phyloP scores from a whole-genome alignment of 768 basidiomycete species.

The Pleurotus citrinopileatus region DNA sequence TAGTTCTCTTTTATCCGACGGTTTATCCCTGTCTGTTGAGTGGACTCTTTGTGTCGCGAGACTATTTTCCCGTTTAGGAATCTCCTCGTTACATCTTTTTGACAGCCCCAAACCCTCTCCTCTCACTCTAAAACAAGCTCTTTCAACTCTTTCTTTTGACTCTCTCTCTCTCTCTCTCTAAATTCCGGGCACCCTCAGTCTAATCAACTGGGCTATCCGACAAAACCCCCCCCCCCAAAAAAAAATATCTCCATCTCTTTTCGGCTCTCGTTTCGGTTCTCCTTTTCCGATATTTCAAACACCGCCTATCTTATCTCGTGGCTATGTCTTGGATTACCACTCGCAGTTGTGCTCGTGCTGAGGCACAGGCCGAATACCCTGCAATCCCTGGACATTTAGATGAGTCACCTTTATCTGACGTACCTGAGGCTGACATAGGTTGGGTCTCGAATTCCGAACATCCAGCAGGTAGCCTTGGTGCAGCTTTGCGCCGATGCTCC shows the following conservation, averaged over 20 bases:
- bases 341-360: not conserved
- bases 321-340: not conserved
- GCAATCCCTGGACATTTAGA: not conserved
- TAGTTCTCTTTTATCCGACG: too few relatives aligned
- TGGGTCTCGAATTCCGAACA: not conserved
- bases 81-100: conserved; percentile 6
- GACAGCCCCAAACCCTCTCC: conserved; percentile 2
- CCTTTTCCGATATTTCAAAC: not conserved
- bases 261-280: not conserved
- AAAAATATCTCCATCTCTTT: not conserved
- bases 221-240: not conserved
- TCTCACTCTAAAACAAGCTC: not conserved
- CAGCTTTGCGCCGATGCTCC: not conserved
- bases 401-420: not conserved
- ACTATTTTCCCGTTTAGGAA: too few relatives aligned
- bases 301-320: not conserved
- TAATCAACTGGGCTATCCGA: conserved; percentile 3
- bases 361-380: not conserved
- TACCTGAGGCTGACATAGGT: not conserved
- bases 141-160: not conserved
- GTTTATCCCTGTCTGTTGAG: too few relatives aligned
- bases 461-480: not conserved
- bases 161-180: not conserved
- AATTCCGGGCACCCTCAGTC: conserved; percentile 1
- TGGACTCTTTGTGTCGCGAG: too few relatives aligned